phyloP scores from a whole-genome alignment of 2,329 filamentous ascomycete genomes.

The Byssochlamys sp. region DNA sequence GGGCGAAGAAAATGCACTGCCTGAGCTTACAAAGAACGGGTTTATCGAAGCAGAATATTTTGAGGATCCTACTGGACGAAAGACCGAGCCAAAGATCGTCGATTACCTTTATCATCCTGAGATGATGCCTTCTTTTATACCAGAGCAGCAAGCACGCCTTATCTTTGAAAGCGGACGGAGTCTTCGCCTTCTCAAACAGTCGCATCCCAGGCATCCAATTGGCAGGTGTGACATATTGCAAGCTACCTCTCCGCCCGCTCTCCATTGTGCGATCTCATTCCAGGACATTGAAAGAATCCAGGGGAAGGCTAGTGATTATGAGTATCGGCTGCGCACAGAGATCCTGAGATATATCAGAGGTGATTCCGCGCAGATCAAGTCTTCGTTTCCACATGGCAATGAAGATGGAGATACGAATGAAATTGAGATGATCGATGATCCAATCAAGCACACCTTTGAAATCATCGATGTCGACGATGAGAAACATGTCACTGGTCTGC shows the following conservation, averaged over 20 bases:
- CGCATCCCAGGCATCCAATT: slow-evolving; percentile 63
- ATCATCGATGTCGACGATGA: slow-evolving; percentile 27
- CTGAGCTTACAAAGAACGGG: slow-evolving; percentile 42
- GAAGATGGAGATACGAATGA: not conserved
- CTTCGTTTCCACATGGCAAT: not conserved
- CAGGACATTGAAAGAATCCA: slow-evolving; percentile 57
- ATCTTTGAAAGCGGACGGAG: slow-evolving; percentile 76
- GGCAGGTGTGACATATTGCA: slow-evolving; percentile 43
- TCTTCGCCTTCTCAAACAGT: slow-evolving; percentile 59
- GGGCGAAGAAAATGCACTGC: slow-evolving; percentile 46
- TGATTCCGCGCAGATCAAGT: slow-evolving; percentile 16
- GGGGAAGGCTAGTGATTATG: slow-evolving; percentile 42
- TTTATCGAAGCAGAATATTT: slow-evolving; percentile 54
- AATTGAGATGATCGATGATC: slow-evolving; percentile 1
- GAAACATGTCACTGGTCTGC: slow-evolving; percentile 14
- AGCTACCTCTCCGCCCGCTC: slow-evolving; percentile 44
- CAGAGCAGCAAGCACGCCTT: slow-evolving; percentile 55
- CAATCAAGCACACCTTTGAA: slow-evolving; percentile 18
- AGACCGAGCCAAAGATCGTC: slow-evolving; percentile 51
- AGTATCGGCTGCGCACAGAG: slow-evolving; percentile 26
- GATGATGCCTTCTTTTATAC: slow-evolving; percentile 63
- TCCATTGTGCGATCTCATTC: slow-evolving; percentile 67
- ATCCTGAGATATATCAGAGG: slow-evolving; percentile 28
- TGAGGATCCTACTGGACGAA: slow-evolving; percentile 51
- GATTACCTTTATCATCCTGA: slow-evolving; percentile 45